phyloP scores from a whole-genome alignment of 768 basidiomycete genomes.

The Tubosaeta sp. region DNA sequence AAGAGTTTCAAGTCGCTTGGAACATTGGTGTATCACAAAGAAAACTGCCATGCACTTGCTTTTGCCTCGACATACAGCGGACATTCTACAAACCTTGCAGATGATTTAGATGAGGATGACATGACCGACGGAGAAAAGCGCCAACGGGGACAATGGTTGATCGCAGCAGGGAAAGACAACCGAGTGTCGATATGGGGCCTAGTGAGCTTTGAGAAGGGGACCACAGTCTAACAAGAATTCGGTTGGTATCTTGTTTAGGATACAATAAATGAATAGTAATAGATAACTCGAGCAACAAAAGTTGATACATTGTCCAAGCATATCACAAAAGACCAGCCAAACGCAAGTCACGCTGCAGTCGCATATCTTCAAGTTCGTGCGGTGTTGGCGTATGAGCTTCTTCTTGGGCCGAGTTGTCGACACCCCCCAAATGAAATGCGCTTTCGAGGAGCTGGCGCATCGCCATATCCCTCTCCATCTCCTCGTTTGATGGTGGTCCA shows the following conservation, averaged over 20 bases:
- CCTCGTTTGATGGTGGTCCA: constrained; percentile 31
- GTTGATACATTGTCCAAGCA: constrained; percentile 4
- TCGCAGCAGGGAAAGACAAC: constrained; percentile 61
- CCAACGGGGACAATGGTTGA: constrained; percentile 56
- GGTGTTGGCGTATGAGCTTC: constrained; percentile 23
- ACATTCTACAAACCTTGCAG: constrained; percentile 6
- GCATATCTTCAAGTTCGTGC: constrained; percentile 38
- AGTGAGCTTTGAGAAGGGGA: constrained; percentile 6
- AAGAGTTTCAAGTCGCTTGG: constrained; percentile 80
- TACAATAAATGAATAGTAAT: constrained; percentile 21
- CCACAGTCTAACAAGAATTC: not conserved
- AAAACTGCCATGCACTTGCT: constrained; percentile 65
- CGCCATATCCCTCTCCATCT: constrained; percentile 47
- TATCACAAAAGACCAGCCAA: constrained; percentile 51
- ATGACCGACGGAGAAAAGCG: constrained; percentile 42
- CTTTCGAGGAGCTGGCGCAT: constrained; percentile 48
- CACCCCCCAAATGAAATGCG: constrained; percentile 43
- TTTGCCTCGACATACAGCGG: constrained; percentile 47
- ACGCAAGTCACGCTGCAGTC: constrained; percentile 46
- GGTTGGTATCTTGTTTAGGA: constrained; percentile 7
- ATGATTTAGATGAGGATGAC: constrained; percentile 46
- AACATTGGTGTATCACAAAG: constrained; percentile 77
- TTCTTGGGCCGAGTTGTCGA: constrained; percentile 6
- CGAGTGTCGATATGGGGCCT: constrained; percentile 66
- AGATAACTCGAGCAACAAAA: constrained; percentile 2